These are phyloP conservation scores for Nicotiana obtusifolia DNA, from an alignment of 257 asterid genomes.

Conservation along the genomic window DNA sequence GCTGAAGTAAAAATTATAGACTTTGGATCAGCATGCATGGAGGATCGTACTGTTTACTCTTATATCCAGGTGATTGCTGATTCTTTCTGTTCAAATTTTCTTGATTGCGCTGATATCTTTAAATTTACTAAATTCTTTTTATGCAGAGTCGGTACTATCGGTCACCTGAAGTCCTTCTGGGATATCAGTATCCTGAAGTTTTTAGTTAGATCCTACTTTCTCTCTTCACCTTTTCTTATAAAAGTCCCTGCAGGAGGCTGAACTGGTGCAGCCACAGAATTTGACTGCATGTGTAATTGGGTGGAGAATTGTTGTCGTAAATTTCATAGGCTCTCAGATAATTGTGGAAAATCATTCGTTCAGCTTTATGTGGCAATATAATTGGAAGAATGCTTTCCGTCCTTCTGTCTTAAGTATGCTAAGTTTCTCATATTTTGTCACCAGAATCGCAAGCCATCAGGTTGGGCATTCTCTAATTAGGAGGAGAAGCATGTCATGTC, in stretches of 20 bases:
- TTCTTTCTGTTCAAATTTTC: constrained; percentile 10
- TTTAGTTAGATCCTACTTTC: background rate
- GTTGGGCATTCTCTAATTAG: constrained; percentile 5
- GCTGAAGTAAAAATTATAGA: constrained; percentile 91
- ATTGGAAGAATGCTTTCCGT: background rate
- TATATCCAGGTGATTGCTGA: constrained; percentile 73
- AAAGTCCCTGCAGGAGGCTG: background rate
- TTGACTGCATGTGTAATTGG: background rate
- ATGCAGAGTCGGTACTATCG: constrained; percentile 96
- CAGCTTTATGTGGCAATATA: background rate
- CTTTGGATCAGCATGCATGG: constrained; percentile 99
- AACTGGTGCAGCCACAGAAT: background rate
- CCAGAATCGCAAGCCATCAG: background rate
- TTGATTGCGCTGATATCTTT: constrained; percentile 16
- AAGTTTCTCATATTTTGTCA: background rate
- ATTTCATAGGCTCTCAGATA: background rate
- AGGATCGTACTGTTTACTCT: constrained; percentile 90
- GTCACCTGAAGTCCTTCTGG: constrained; percentile 99
- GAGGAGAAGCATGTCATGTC: background rate
- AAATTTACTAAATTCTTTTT: constrained; percentile 21
- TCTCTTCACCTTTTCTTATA: background rate
- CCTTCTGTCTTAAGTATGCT: background rate
- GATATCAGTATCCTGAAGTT: constrained; percentile 90
- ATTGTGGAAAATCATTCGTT: background rate
- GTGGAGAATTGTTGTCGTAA: background rate